A percentile compares a stretch with the other conserved stretches of the same genome.
These are phyloP conservation scores for Areca catechu DNA, from an alignment of 176 grass and related monocot genomes.

Conservation along the genomic window DNA sequence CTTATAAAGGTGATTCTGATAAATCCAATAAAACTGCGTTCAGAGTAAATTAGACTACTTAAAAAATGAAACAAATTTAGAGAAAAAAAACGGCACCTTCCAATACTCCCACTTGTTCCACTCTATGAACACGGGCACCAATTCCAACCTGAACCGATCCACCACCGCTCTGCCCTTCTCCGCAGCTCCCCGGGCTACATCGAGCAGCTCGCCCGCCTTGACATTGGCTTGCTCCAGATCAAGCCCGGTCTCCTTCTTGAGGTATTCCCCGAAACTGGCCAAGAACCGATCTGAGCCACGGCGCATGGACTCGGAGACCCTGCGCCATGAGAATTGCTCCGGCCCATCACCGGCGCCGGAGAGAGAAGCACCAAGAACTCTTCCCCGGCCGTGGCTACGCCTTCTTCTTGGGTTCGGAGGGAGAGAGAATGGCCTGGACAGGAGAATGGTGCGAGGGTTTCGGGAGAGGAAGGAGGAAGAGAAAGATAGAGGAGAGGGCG, in stretches of 20 bases:
- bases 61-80: neutral
- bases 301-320: conserved; percentile 4
- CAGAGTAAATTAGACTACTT: too few relatives aligned
- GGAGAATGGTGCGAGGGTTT: too few relatives aligned
- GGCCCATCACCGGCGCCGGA: neutral
- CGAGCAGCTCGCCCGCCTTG: neutral
- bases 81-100: conserved; percentile 8
- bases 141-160: conserved; percentile 11
- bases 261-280: neutral
- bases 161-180: neutral
- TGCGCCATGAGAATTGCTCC: neutral
- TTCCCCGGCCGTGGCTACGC: too few relatives aligned
- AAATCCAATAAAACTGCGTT: too few relatives aligned
- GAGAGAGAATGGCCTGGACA: too few relatives aligned
- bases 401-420: too few relatives aligned
- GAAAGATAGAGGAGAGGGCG: too few relatives aligned
- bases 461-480: too few relatives aligned
- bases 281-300: neutral
- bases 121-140: conserved; percentile 12
- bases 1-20: too few relatives aligned
- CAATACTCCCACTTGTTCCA: conserved; percentile 36
- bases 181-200: neutral
- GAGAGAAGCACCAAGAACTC: neutral
- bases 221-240: neutral
- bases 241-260: conserved; percentile 6